These are phyloP conservation scores for Talaromyces borbonicus DNA, from an alignment of 495 filamentous ascomycete species.

Conservation along the genomic window DNA sequence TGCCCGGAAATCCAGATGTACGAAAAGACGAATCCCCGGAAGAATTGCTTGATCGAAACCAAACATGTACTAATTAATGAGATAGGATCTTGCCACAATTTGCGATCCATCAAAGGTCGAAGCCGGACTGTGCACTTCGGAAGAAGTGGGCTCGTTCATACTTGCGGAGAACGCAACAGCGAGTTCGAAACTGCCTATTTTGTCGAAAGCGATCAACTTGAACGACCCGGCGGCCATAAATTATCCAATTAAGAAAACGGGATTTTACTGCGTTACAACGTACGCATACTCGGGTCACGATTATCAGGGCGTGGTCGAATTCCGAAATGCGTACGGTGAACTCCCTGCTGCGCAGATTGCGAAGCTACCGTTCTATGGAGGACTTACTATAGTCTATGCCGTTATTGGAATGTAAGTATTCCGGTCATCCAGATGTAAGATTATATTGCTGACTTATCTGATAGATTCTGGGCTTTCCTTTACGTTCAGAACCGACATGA, in stretches of 20 bases:
- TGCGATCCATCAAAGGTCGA: slow-evolving; percentile 62
- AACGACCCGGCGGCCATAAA: slow-evolving; percentile 64
- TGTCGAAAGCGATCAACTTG: slow-evolving; percentile 72
- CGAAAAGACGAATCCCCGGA: background rate
- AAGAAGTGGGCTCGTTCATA: slow-evolving; percentile 78
- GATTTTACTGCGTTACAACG: slow-evolving; percentile 92
- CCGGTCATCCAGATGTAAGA: background rate
- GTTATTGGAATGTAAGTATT: slow-evolving; percentile 59
- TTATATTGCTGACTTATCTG: background rate
- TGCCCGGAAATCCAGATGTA: slow-evolving; percentile 27
- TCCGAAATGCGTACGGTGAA: slow-evolving; percentile 93
- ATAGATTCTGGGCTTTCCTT: slow-evolving; percentile 82
- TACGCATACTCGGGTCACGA: slow-evolving; percentile 48
- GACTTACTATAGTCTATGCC: slow-evolving; percentile 87
- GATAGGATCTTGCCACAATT: slow-evolving; percentile 55
- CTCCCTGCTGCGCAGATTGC: slow-evolving; percentile 91
- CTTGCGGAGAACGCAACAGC: slow-evolving; percentile 62
- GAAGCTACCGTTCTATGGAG: slow-evolving; percentile 96
- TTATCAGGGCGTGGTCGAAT: slow-evolving; percentile 78
- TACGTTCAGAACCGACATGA: slow-evolving; percentile 92
- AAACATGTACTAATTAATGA: slow-evolving; percentile 11
- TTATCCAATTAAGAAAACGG: slow-evolving; percentile 76
- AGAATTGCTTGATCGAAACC: background rate
- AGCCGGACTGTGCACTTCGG: slow-evolving; percentile 57
- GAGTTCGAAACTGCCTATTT: slow-evolving; percentile 55